phyloP scores from a whole-genome alignment of 306 rosid species.

The Prunus dulcis region DNA sequence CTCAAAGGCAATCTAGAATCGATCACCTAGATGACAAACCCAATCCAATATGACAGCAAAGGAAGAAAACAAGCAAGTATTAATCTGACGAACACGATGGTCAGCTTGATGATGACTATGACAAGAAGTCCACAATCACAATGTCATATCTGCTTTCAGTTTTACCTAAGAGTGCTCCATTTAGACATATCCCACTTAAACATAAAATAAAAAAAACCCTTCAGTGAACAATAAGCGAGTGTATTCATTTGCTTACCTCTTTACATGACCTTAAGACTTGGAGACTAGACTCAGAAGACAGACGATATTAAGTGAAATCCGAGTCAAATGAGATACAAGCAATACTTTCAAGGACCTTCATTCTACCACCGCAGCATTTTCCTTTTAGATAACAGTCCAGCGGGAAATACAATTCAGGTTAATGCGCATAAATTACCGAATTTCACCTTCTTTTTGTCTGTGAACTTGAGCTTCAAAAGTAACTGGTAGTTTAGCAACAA shows the following conservation, averaged over 20 bases:
- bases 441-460: background rate
- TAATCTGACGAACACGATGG: background rate
- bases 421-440: background rate
- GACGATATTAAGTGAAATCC: background rate
- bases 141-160: background rate
- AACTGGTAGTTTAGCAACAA: background rate
- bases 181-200: background rate
- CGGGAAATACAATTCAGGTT: background rate
- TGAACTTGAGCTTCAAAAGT: background rate
- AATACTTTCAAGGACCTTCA: background rate
- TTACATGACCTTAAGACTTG: background rate
- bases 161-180: background rate
- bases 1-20: background rate
- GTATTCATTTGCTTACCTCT: background rate
- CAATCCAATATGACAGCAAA: slow-evolving; percentile 1
- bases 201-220: background rate
- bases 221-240: background rate
- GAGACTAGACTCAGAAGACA: background rate
- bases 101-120: background rate
- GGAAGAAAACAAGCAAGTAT: background rate
- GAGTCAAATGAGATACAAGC: background rate
- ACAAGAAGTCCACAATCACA: background rate
- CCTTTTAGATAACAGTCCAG: background rate
- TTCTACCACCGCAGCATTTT: background rate
- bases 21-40: background rate